phyloP scores from a whole-genome alignment of 768 basidiomycete species.

The Mrakia hoshinonis region DNA sequence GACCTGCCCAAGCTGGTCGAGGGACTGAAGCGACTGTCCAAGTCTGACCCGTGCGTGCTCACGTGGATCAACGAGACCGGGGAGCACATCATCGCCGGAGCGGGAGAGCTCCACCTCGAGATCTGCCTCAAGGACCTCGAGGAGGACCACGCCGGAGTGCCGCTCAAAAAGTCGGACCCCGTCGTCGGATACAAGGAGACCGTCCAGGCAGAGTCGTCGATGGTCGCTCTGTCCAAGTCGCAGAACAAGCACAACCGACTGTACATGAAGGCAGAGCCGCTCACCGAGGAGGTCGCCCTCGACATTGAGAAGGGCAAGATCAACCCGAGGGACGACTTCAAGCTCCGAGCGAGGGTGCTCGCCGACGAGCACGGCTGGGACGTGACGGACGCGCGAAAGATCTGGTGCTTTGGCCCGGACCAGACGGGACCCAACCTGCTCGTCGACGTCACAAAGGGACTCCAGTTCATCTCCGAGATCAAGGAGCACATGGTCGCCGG shows the following conservation, averaged over 20 bases:
- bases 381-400: slow-evolving; percentile 97
- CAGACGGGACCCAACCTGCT: slow-evolving; percentile 93
- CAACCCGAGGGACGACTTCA: slow-evolving; percentile 91
- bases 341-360: slow-evolving; percentile 74
- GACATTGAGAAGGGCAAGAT: slow-evolving; percentile 85
- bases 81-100: slow-evolving; percentile 98
- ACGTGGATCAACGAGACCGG: slow-evolving; percentile 84
- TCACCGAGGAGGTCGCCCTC: slow-evolving; percentile 85
- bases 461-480: slow-evolving; percentile 92
- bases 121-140: slow-evolving; percentile 99
- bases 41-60: slow-evolving; percentile 99
- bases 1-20: slow-evolving; percentile 99
- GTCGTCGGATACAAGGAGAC: slow-evolving; percentile 98
- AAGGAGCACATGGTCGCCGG: slow-evolving; percentile 99
- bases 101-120: slow-evolving; percentile 97
- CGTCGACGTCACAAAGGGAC: slow-evolving; percentile 95
- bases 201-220: slow-evolving; percentile 87
- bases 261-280: slow-evolving; percentile 81
- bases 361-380: slow-evolving; percentile 74
- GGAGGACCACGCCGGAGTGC: slow-evolving; percentile 99
- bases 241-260: slow-evolving; percentile 99
- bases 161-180: slow-evolving; percentile 88
- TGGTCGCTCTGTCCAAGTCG: slow-evolving; percentile 94
- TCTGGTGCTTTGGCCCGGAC: slow-evolving; percentile 99
- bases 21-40: slow-evolving; percentile 99